Conservation (phyloP, 164 flowering plant genomes). For the Umbilicus rupestris region DNA sequence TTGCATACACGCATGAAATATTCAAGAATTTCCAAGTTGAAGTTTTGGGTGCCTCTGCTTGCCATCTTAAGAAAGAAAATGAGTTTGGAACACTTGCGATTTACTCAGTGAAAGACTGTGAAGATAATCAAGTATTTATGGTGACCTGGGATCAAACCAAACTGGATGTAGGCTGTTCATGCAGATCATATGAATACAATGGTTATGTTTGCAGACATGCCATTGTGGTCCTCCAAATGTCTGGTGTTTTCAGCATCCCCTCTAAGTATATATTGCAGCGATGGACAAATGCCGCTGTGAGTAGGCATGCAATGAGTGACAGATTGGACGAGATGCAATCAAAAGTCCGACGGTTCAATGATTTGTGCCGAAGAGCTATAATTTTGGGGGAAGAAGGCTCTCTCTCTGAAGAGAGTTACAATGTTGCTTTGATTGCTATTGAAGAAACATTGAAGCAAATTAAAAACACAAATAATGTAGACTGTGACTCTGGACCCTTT, state of each 20-base stretch:
- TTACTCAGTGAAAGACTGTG: slow-evolving; percentile 39
- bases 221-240: slow-evolving; percentile 40
- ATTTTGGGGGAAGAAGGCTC: slow-evolving; percentile 42
- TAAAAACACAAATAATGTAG: slow-evolving; percentile 15
- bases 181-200: slow-evolving; percentile 36
- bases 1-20: slow-evolving; percentile 34
- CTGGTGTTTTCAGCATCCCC: slow-evolving; percentile 41
- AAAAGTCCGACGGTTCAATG: slow-evolving; percentile 34
- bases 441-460: slow-evolving; percentile 37
- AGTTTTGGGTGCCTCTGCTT: slow-evolving; percentile 46
- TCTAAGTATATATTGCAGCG: slow-evolving; percentile 35
- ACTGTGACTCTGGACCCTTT: not conserved
- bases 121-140: slow-evolving; percentile 29
- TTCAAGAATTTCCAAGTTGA: slow-evolving; percentile 42
- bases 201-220: slow-evolving; percentile 56
- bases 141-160: slow-evolving; percentile 37
- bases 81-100: slow-evolving; percentile 17
- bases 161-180: slow-evolving; percentile 36
- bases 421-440: slow-evolving; percentile 27
- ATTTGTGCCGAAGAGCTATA: slow-evolving; percentile 36
- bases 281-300: slow-evolving; percentile 43
- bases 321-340: slow-evolving; percentile 35
- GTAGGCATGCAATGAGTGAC: slow-evolving; percentile 29
- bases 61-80: slow-evolving; percentile 39
- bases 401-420: slow-evolving; percentile 31